Percentiles rank a stretch among this genome's conserved stretches.
phyloP scores from a whole-genome alignment of 1,139 yeast species.

The Geotrichum aggregatum region DNA sequence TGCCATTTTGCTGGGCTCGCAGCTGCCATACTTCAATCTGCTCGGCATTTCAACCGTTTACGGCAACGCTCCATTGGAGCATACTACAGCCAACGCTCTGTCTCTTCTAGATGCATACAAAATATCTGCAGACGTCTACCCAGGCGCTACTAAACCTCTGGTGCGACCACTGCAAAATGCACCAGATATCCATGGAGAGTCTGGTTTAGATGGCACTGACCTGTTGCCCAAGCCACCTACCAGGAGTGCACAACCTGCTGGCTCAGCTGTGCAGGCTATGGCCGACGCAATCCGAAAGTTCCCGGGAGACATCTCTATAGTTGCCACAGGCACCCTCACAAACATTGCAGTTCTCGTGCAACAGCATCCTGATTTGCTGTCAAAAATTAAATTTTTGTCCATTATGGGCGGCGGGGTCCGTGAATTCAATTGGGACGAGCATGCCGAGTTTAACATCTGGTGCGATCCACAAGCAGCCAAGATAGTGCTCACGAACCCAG shows the following conservation, averaged over 20 bases:
- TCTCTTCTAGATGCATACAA: conserved; percentile 60
- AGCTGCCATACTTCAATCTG: conserved; percentile 55
- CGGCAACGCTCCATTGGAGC: conserved; percentile 67
- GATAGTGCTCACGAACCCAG: conserved; percentile 45
- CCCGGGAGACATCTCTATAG: conserved; percentile 51
- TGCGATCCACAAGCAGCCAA: conserved; percentile 76
- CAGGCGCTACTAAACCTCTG: conserved; percentile 62
- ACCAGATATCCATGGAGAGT: conserved; percentile 63
- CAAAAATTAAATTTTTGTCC: conserved; percentile 49
- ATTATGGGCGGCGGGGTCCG: conserved; percentile 76
- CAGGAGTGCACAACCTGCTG: conserved; percentile 37
- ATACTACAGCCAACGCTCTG: conserved; percentile 68
- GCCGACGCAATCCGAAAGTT: conserved; percentile 46
- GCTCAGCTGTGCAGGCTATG: conserved; percentile 55
- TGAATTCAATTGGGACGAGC: conserved; percentile 44
- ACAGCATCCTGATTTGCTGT: conserved; percentile 49
- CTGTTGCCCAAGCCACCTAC: conserved; percentile 50
- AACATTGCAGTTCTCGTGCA: conserved; percentile 54
- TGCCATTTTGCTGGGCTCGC: conserved; percentile 62
- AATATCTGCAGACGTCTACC: conserved; percentile 55
- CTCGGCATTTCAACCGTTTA: conserved; percentile 77
- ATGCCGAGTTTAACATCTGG: conserved; percentile 75
- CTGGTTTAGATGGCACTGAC: conserved; percentile 71
- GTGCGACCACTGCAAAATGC: conserved; percentile 49
- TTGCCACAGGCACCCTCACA: conserved; percentile 74